Evolutionary conservation across 352 stramenopile species (phyloP).

Genomic region (Pythium graminicola): DNA sequence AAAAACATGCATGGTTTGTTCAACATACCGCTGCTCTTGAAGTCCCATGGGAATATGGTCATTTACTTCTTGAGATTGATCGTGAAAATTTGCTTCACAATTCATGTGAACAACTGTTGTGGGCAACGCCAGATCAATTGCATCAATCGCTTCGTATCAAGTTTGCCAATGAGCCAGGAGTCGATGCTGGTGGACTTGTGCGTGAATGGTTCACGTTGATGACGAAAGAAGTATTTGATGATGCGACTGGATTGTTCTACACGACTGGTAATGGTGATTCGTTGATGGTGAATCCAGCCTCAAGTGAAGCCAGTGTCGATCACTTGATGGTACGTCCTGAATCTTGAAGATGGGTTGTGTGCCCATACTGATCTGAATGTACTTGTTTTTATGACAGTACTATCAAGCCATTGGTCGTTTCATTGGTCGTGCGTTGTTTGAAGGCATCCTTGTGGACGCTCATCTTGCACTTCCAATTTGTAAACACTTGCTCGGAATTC

Average conservation of each 20-base stretch:
- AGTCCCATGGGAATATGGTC: conserved; percentile 82
- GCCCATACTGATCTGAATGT: no score
- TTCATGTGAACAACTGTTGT: conserved; percentile 82
- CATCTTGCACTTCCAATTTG: conserved; percentile 81
- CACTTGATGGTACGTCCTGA: conserved; percentile 56
- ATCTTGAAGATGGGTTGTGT: no score
- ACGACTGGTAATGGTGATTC: conserved; percentile 64
- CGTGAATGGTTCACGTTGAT: conserved; percentile 91
- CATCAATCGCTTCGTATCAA: conserved; percentile 86
- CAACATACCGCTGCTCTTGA: conserved; percentile 81
- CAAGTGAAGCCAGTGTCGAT: conserved; percentile 71
- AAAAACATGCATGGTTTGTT: conserved; percentile 86
- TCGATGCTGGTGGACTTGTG: conserved; percentile 87
- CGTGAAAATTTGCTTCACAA: conserved; percentile 87
- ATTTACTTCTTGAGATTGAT: conserved; percentile 81
- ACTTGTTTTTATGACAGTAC: conserved; percentile 54
- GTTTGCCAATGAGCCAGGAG: conserved; percentile 87
- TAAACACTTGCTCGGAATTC: conserved; percentile 87
- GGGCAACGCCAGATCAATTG: conserved; percentile 74
- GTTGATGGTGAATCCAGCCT: conserved; percentile 82
- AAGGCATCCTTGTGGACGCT: conserved; percentile 81
- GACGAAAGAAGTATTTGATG: conserved; percentile 86
- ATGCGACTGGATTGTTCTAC: conserved; percentile 75
- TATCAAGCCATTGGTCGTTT: conserved; percentile 86
- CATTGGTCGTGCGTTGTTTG: conserved; percentile 82